Percentiles rank a stretch among this genome's conserved stretches.
These are phyloP conservation scores for Xylaria bambusicola DNA, from an alignment of 495 filamentous ascomycete species.

Conservation along the genomic window DNA sequence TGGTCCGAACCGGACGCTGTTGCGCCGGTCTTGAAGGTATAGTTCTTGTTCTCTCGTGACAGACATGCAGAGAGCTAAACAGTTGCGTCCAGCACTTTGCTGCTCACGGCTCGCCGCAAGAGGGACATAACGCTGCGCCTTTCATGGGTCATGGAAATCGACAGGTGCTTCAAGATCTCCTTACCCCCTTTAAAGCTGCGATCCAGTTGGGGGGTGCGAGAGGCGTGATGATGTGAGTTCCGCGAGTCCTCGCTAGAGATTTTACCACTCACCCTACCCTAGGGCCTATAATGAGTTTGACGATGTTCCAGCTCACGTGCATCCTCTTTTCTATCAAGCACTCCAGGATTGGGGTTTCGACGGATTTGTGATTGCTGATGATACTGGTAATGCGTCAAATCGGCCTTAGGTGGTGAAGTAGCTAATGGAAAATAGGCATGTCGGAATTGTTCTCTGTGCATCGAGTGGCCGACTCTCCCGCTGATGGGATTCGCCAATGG, in stretches of 20 bases:
- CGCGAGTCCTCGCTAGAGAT: neutral
- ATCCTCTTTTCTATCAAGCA: constrained; percentile 38
- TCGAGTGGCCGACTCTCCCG: constrained; percentile 34
- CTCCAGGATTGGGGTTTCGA: constrained; percentile 44
- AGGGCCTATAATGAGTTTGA: constrained; percentile 45
- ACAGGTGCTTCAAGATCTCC: constrained; percentile 41
- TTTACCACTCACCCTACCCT: neutral
- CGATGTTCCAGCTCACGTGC: constrained; percentile 37
- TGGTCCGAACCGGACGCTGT: constrained; percentile 42
- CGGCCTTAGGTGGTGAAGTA: neutral
- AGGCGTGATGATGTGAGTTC: constrained; percentile 44
- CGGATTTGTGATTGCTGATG: constrained; percentile 42
- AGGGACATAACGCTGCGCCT: constrained; percentile 42
- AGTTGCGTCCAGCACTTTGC: constrained; percentile 38
- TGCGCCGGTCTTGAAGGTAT: constrained; percentile 40
- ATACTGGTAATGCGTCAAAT: constrained; percentile 33
- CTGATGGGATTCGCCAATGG: constrained; percentile 41
- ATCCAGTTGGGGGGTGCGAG: constrained; percentile 42
- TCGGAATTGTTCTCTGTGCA: constrained; percentile 30
- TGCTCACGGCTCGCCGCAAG: constrained; percentile 41
- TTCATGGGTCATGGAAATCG: constrained; percentile 41
- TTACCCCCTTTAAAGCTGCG: constrained; percentile 42
- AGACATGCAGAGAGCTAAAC: neutral
- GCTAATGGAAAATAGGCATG: constrained; percentile 26
- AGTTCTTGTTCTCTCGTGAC: neutral